Evolutionary conservation across 176 grass and related monocot genomes (phyloP), one percentile per base, ranked within the genome.

Genomic region (Juncus effusus): DNA sequence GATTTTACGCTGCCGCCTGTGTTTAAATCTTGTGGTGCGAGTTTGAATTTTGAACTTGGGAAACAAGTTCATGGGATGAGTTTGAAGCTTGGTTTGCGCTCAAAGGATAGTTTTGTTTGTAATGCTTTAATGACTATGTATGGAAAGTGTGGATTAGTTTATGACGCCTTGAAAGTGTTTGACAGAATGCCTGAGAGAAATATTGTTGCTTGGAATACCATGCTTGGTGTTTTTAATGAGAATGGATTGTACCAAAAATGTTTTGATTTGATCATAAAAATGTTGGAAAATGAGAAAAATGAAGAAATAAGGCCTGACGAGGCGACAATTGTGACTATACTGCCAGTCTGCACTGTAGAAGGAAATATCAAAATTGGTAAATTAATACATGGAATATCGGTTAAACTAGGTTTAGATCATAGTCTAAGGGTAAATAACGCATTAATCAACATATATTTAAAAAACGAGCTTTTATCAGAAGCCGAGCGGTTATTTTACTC

Each of bases 171-270:
- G 64, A 72, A 68, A 40, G 40, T 85, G 41, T 85, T 90, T 45
- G 75, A 73, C 1, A 28, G 19, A 28, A 28, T 28, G 19, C 19
- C 19, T 28, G 19, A 28, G 19, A 28, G 19, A 28, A 28, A 75
- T 16, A 13, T 90, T 15, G 86, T 90, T 38, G 78, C 86, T n/a
- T 90, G 86, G 86, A 90, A 90, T 74, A 77, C 86, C 12, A 65
- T 90, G 70, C 74, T 85, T 37, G 73, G 64, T 3, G 86, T 69
- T 2, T 60, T 90, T 60, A 82, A 74, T 7, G 86, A 69, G 7
- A 77, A 78, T 64, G 62, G 57, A 11, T 36, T 70, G 45, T 69
- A 50, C n/a, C 47, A 52, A 5, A 56, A 62, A n/a, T 74, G 78
- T 16, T 14, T 90, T 45, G 62, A 69, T 64, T 71, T 90, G 16